Evolutionary conservation across 2,329 filamentous ascomycete species (phyloP).

Genomic region (Coniochaeta sp.): DNA sequence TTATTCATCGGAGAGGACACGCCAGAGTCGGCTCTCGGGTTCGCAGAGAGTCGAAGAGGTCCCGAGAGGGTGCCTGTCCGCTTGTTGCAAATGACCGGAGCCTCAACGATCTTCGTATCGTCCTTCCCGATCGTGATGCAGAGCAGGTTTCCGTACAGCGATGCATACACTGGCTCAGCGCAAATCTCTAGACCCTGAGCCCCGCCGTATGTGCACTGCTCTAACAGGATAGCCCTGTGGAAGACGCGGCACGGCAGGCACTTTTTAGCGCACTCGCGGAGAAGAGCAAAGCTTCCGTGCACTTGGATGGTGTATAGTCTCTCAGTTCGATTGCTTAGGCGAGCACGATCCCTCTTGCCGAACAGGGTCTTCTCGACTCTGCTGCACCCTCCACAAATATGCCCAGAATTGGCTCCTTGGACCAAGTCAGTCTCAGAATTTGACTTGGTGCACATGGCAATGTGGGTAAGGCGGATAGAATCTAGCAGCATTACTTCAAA

Average conservation of each 20-base stretch:
- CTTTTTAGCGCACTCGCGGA: not conserved
- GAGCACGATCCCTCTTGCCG: not conserved
- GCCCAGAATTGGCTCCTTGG: not conserved
- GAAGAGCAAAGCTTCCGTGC: not conserved
- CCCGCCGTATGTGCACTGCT: not conserved
- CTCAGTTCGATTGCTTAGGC: not conserved
- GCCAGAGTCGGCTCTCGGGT: conserved; percentile 7
- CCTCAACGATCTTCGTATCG: not conserved
- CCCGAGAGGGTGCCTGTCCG: not conserved
- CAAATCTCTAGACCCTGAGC: not conserved
- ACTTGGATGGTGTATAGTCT: not conserved
- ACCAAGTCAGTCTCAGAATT: not conserved
- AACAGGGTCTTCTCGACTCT: not conserved
- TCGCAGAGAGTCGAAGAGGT: not conserved
- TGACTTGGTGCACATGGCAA: not conserved
- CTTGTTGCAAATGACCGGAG: not conserved
- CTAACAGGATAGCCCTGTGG: not conserved
- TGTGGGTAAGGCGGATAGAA: too few relatives aligned
- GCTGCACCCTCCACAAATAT: not conserved
- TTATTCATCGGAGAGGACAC: not conserved
- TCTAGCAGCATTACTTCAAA: too few relatives aligned
- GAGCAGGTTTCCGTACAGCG: not conserved
- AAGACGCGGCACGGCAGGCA: not conserved
- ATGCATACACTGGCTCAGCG: not conserved
- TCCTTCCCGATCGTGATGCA: not conserved